Percentiles rank a stretch among this genome's conserved stretches.
Conservation (phyloP, 208 protist species). For the Acanthamoeba culbertsoni region DNA sequence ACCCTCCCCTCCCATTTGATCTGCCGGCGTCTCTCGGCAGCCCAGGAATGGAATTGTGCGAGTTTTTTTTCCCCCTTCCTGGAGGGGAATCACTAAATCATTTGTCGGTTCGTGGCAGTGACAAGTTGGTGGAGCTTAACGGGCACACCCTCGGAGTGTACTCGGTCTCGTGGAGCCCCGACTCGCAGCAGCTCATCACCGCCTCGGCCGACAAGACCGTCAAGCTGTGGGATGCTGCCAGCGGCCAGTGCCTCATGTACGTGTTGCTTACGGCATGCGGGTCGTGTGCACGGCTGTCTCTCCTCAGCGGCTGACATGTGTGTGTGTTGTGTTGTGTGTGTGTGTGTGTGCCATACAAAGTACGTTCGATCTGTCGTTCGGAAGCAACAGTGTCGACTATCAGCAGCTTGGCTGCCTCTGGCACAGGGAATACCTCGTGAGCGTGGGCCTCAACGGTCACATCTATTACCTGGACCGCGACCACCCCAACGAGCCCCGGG, state of each 20-base stretch:
- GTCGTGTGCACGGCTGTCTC: too few species aligned
- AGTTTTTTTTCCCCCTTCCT: neutral
- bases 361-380: constrained; percentile 59
- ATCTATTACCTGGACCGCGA: constrained; percentile 81
- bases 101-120: constrained; percentile 74
- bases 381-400: constrained; percentile 69
- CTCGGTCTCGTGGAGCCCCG: constrained; percentile 68
- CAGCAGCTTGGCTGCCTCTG: constrained; percentile 86
- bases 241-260: neutral
- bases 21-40: neutral
- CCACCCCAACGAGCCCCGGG: constrained; percentile 66
- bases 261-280: too few species aligned
- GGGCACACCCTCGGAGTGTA: constrained; percentile 80
- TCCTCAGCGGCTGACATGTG: too few species aligned
- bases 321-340: too few species aligned
- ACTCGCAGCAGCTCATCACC: constrained; percentile 77
- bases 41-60: too few species aligned
- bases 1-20: neutral
- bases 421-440: constrained; percentile 76
- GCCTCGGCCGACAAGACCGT: constrained; percentile 83
- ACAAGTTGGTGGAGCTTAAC: constrained; percentile 70
- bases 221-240: constrained; percentile 82
- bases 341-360: neutral
- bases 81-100: neutral
- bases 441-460: constrained; percentile 78